These are phyloP conservation scores for Pistacia integerrima DNA, from an alignment of 345 rosid species.

Conservation along the genomic window DNA sequence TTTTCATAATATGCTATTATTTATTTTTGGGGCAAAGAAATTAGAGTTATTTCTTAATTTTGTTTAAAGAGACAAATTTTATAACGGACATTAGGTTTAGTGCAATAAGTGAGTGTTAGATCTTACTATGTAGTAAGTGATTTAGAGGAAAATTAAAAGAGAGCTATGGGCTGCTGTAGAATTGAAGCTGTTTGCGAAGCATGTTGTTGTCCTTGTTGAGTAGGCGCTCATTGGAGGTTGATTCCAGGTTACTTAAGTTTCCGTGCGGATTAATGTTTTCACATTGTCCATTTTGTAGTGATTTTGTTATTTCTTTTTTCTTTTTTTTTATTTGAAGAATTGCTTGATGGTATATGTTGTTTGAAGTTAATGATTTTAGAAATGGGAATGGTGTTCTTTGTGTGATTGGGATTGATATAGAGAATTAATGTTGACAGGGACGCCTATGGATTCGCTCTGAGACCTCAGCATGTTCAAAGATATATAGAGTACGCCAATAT, in stretches of 20 bases:
- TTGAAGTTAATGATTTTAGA: background rate
- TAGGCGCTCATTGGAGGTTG: constrained; percentile 89
- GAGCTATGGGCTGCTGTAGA: constrained; percentile 69
- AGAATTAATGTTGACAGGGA: constrained; percentile 50
- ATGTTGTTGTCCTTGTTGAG: constrained; percentile 98
- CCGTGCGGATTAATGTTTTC: background rate
- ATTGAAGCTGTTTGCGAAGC: constrained; percentile 52
- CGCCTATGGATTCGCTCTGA: constrained; percentile 87
- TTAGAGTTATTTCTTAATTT: background rate
- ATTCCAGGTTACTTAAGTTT: constrained; percentile 63
- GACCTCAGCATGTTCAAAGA: constrained; percentile 90
- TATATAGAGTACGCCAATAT: constrained; percentile 68
- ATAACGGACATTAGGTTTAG: background rate
- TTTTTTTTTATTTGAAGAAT: too few relatives aligned
- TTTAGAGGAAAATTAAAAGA: constrained; percentile 34
- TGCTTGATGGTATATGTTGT: too few relatives aligned
- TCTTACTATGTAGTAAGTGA: constrained; percentile 20
- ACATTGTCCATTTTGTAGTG: background rate
- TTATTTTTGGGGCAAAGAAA: background rate
- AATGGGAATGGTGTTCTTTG: background rate
- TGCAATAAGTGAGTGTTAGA: background rate
- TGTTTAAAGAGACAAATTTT: constrained; percentile 3
- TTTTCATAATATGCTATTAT: background rate
- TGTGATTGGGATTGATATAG: background rate
- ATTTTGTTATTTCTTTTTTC: background rate